Evolutionary conservation across 345 rosid species (phyloP).

Genomic region (Boechera retrofracta): DNA sequence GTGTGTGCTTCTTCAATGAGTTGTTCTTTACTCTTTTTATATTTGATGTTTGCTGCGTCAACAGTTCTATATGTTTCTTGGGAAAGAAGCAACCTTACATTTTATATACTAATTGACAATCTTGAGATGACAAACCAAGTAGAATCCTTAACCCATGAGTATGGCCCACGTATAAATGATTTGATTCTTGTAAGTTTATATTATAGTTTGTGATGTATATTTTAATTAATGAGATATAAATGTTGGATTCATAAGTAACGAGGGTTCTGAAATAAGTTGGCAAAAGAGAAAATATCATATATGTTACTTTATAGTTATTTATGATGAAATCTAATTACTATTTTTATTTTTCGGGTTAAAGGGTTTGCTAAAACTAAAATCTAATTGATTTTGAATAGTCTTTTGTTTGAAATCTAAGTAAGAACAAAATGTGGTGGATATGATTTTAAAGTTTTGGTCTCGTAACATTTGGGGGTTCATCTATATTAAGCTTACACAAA

Average conservation of each 20-base stretch:
- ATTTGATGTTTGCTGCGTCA: slow-evolving; percentile 22
- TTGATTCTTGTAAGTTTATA: slow-evolving; percentile 36
- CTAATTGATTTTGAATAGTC: background rate
- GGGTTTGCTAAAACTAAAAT: too few species aligned
- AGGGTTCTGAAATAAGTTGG: slow-evolving; percentile 2
- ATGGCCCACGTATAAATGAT: slow-evolving; percentile 37
- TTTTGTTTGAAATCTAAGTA: background rate
- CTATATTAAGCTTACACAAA: background rate
- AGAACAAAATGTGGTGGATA: background rate
- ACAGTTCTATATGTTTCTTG: slow-evolving; percentile 38
- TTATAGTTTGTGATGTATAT: slow-evolving; percentile 12
- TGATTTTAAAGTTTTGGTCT: background rate
- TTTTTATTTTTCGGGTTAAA: too few species aligned
- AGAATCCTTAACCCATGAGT: slow-evolving; percentile 42
- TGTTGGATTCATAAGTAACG: background rate
- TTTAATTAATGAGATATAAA: background rate
- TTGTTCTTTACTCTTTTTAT: slow-evolving; percentile 33
- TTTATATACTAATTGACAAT: slow-evolving; percentile 31
- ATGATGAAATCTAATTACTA: background rate
- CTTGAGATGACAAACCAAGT: slow-evolving; percentile 31
- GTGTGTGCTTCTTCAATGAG: slow-evolving; percentile 17
- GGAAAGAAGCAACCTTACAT: slow-evolving; percentile 34
- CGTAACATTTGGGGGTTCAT: background rate
- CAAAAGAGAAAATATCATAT: background rate
- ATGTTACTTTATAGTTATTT: background rate